Percentiles rank a stretch among this genome's conserved stretches.
phyloP scores from a whole-genome alignment of 352 stramenopile genomes.

The Phytopythium oedochilum region DNA sequence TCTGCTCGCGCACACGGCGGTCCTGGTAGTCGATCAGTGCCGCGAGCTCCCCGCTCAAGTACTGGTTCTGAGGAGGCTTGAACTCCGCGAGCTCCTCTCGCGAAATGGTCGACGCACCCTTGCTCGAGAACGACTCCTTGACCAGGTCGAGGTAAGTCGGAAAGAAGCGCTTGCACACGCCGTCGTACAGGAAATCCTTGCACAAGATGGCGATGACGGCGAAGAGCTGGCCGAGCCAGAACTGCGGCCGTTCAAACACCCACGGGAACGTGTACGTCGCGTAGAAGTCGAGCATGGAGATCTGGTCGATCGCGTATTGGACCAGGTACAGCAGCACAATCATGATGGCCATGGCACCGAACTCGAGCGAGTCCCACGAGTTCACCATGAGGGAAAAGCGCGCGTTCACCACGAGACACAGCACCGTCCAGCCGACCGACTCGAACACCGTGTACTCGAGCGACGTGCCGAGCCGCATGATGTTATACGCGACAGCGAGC shows the following conservation, averaged over 20 bases:
- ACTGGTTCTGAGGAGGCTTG: constrained; percentile 45
- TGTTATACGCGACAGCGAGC: constrained; percentile 36
- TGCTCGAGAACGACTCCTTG: constrained; percentile 35
- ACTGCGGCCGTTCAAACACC: constrained; percentile 57
- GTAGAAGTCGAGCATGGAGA: constrained; percentile 50
- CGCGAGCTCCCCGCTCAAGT: constrained; percentile 57
- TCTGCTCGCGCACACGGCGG: constrained; percentile 52
- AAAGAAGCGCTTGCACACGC: constrained; percentile 51
- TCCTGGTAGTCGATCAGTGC: constrained; percentile 80
- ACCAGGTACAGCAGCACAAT: constrained; percentile 57
- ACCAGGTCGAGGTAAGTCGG: constrained; percentile 74
- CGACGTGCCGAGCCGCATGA: constrained; percentile 54
- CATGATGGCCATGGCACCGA: constrained; percentile 46
- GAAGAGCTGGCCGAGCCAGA: constrained; percentile 77
- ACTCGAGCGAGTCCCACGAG: constrained; percentile 67
- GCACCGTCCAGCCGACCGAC: constrained; percentile 64
- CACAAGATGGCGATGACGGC: constrained; percentile 51
- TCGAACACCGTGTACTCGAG: constrained; percentile 62
- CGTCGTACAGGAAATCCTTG: constrained; percentile 76
- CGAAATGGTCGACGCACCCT: constrained; percentile 17
- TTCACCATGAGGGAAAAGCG: constrained; percentile 80
- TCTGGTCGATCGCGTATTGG: constrained; percentile 66
- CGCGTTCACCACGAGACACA: constrained; percentile 74
- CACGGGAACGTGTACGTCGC: constrained; percentile 78
- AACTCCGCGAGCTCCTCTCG: constrained; percentile 41